phyloP scores from a whole-genome alignment of 179 eudicot genomes.

The Silene noctiflora region DNA sequence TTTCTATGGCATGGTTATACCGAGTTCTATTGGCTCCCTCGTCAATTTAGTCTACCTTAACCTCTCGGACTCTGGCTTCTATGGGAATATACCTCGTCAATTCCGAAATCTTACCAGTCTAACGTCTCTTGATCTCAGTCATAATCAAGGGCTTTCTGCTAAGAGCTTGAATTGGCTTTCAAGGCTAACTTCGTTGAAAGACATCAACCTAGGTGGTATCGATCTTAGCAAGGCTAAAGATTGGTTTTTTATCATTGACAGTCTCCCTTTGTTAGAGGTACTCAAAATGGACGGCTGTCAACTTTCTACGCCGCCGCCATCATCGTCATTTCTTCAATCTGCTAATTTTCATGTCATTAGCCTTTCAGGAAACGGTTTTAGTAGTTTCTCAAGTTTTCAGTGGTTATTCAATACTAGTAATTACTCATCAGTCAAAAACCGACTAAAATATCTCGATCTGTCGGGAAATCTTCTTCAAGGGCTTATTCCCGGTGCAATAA shows the following conservation, averaged over 20 bases:
- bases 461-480: constrained; percentile 10
- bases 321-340: constrained; percentile 10
- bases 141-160: neutral
- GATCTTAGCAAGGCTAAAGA: constrained; percentile 17
- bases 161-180: constrained; percentile 16
- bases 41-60: constrained; percentile 12
- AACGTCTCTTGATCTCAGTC: constrained; percentile 24
- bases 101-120: constrained; percentile 14
- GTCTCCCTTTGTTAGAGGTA: constrained; percentile 10
- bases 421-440: neutral
- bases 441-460: neutral
- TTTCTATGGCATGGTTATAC: constrained; percentile 12
- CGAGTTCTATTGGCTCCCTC: neutral
- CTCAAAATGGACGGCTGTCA: constrained; percentile 6
- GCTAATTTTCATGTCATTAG: constrained; percentile 8
- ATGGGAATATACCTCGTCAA: constrained; percentile 12
- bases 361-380: neutral
- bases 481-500: constrained; percentile 1
- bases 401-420: constrained; percentile 18
- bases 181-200: neutral
- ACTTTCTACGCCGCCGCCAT: neutral
- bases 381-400: constrained; percentile 6
- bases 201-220: neutral
- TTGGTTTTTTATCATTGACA: neutral
- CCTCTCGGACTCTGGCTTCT: neutral